Evolutionary conservation across 23 red algal genomes (phyloP).

Genomic region (Chondrus crispus): DNA sequence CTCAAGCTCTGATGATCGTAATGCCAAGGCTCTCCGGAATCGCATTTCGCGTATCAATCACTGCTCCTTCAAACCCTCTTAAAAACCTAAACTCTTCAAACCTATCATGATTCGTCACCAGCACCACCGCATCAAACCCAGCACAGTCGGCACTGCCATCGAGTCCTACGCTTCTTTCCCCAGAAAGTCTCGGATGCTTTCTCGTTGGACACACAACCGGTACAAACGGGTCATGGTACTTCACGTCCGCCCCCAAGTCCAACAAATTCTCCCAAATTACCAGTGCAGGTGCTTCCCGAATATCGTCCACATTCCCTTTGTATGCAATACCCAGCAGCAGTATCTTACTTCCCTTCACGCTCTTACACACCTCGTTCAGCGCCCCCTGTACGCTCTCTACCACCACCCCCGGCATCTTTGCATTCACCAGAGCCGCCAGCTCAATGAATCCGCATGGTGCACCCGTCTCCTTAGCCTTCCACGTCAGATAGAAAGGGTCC

Average conservation of each 20-base stretch:
- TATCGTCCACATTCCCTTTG: conserved; percentile 81
- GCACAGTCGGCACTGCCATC: neutral
- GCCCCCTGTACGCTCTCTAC: conserved; percentile 49
- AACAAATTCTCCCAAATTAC: conserved; percentile 63
- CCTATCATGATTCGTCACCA: conserved; percentile 66
- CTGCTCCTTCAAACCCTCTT: conserved; percentile 40
- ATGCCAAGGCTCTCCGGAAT: conserved; percentile 16
- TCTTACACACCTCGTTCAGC: conserved; percentile 55
- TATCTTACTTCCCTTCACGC: conserved; percentile 56
- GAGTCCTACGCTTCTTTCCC: conserved; percentile 29
- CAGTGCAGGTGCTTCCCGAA: conserved; percentile 68
- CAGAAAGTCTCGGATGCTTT: conserved; percentile 35
- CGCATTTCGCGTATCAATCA: conserved; percentile 63
- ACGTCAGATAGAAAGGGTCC: conserved; percentile 83
- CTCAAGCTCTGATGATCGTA: conserved; percentile 27
- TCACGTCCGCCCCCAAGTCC: conserved; percentile 35
- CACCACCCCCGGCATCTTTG: conserved; percentile 61
- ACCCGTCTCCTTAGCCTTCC: conserved; percentile 81
- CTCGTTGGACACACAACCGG: conserved; percentile 56
- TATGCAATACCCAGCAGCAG: conserved; percentile 74
- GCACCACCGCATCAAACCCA: conserved; percentile 40
- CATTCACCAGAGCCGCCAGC: conserved; percentile 60
- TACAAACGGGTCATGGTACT: conserved; percentile 76
- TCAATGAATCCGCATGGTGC: conserved; percentile 65
- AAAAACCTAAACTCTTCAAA: conserved; percentile 43